Evolutionary conservation across 169 alveolate genomes (phyloP), one percentile per base, ranked within the genome.

Genomic region (Cyclospora cayetanensis): DNA sequence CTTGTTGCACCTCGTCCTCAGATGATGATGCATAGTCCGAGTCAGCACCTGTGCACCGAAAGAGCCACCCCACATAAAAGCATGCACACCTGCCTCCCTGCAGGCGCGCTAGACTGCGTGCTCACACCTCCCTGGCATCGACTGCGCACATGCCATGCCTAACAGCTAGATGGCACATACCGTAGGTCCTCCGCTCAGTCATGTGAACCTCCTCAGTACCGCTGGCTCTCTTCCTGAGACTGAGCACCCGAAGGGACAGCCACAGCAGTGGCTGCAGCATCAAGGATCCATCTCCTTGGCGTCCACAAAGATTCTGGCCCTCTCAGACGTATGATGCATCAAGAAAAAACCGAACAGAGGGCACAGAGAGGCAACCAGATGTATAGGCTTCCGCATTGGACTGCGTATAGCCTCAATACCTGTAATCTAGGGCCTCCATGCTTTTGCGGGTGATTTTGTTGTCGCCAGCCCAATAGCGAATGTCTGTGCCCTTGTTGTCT

Each of bases 391-490:
- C 35, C 7, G n/a, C n/a, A n/a, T n/a, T n/a, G n/a, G n/a, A n/a
- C n/a, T n/a, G n/a, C 9, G 27, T 18, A n/a, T 12, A 60, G 46
- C 80, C 31, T n/a, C 5, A 27, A 25, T 12, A 63, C 91, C 82
- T 60, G 82, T 29, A 84, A 82, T 84, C 91, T 7, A 84, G 91
- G 29, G 91, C 82, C 27, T 37, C 68, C 91, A 84, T 84, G 82
- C 46, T 84, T 18, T 63, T 34, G 20, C 34, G 20, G 29, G 91
- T 84, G 27, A 84, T 82, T 4, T 63, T 63, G 29, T 55, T 46
- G 15, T 55, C 55, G 22, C 41, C 12, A 15, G 25, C 25, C 68
- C 65, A 55, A 11, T 11, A 60, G 35, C 72, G 27, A 15, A n/a
- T 5, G 4, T 60, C 1, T n/a, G 27, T 60, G 72, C 72, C 0